Evolutionary conservation across 2,329 filamentous ascomycete genomes (phyloP).

Genomic region (Aureobasidium namibiae): DNA sequence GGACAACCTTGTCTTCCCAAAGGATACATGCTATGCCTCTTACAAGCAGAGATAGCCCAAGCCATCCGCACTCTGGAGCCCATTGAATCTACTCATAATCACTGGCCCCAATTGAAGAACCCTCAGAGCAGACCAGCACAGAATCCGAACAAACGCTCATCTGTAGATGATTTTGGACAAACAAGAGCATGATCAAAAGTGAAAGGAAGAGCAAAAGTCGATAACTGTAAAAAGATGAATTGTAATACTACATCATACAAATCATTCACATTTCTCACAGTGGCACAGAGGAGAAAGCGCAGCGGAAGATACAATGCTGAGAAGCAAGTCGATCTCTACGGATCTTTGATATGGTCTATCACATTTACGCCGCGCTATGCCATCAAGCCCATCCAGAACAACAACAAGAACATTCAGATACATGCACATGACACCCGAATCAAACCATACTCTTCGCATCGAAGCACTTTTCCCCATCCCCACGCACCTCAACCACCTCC

Average conservation of each 20-base stretch:
- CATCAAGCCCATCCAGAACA: background rate
- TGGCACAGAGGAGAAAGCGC: too few species aligned
- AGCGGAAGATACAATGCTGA: too few species aligned
- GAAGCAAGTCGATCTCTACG: too few species aligned
- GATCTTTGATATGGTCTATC: too few species aligned
- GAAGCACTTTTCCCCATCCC: background rate
- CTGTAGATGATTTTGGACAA: background rate
- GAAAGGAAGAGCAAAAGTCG: background rate
- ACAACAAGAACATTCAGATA: background rate
- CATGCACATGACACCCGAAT: background rate
- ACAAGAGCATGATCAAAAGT: background rate
- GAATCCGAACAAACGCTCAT: too few species aligned
- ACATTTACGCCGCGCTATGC: background rate
- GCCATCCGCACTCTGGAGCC: too few species aligned
- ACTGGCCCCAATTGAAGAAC: too few species aligned
- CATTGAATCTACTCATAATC: too few species aligned
- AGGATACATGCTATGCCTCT: too few species aligned
- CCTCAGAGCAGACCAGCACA: too few species aligned
- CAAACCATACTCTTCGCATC: constrained; percentile 10
- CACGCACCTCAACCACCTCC: background rate
- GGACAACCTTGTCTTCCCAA: background rate
- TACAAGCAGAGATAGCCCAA: background rate
- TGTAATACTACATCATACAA: too few species aligned
- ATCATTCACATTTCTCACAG: too few species aligned
- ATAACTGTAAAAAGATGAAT: background rate